Conservation (phyloP, 2,329 filamentous ascomycete species). For the Whalleya microplaca region DNA sequence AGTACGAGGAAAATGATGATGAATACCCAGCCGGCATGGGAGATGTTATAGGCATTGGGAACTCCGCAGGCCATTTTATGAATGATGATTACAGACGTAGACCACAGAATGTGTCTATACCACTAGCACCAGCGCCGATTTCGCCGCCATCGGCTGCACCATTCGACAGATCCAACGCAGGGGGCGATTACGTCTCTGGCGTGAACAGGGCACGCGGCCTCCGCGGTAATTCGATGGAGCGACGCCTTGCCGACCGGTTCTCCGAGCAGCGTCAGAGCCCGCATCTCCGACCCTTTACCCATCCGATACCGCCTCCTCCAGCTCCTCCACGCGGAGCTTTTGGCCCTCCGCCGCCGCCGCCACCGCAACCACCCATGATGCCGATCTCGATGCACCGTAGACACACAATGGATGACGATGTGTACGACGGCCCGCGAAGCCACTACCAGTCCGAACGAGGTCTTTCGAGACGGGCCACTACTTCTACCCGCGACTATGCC, state of each 20-base stretch:
- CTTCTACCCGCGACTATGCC: conserved; percentile 30
- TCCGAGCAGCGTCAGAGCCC: conserved; percentile 46
- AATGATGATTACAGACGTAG: conserved; percentile 60
- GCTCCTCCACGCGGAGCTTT: conserved; percentile 35
- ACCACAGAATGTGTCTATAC: conserved; percentile 42
- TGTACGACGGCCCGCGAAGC: conserved; percentile 40
- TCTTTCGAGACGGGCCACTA: conserved; percentile 27
- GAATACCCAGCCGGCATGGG: conserved; percentile 42
- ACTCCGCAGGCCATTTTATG: conserved; percentile 61
- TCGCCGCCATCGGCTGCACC: conserved; percentile 29
- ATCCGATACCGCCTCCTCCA: conserved; percentile 32
- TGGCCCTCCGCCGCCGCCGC: conserved; percentile 38
- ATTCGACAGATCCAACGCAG: conserved; percentile 42
- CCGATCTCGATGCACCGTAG: conserved; percentile 41
- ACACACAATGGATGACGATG: conserved; percentile 47
- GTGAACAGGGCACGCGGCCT: conserved; percentile 48
- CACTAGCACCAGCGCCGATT: conserved; percentile 38
- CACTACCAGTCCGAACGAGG: conserved; percentile 37
- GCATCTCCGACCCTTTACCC: conserved; percentile 29
- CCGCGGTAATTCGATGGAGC: conserved; percentile 50
- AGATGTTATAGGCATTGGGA: conserved; percentile 51
- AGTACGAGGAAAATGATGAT: conserved; percentile 42
- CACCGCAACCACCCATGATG: conserved; percentile 29
- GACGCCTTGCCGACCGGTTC: conserved; percentile 55
- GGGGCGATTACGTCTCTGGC: conserved; percentile 48